Base-by-base conservation (phyloP, 805 yeast genomes). In the Sungouiozyma ichnusensis region DNA sequence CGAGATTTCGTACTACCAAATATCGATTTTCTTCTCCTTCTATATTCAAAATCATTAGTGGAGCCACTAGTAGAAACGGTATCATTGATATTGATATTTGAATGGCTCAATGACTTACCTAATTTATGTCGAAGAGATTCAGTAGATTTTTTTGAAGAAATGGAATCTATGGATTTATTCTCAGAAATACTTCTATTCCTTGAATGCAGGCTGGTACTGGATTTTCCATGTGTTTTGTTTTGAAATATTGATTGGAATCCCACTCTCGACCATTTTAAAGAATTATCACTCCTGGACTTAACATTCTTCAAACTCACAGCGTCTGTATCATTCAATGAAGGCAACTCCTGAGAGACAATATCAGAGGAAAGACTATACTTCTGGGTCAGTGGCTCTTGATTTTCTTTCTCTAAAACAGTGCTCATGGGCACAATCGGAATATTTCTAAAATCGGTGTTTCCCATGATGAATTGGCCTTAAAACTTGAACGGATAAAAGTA, bases 381-480 rank as follows among this genome's bases (percentile, higher is more conserved):
- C 20, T 6, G 72, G 69, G 14, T 53, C 74, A 1, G 76, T 78
- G 82, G 74, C 5, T 75, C 79, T 4, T 78, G 79, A 79, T 67
- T 66, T 1, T 31, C 77, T n/a, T 58, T 64, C 24, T 47, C 55
- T 32, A 83, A 83, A 18, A 75, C 77, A 44, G 68, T 77, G 14
- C 82, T 83, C 2, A 44, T 76, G 42, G 67, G 61, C 50, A 67
- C 67, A 31, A 62, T 60, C 16, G 65, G 64, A 49, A 65, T 81
- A 44, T 64, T 77, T n/a, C 74, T 73, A 24, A 52, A 33, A 8
- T 6, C 13, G 13, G 17, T 33, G 13, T 8, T 15, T 8, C n/a
- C 35, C 16, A 33, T 33, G 8, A 8, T 14, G 6, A 33, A 33
- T 7, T 24, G 11, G 6, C 11, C 9, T 24, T 24, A 6, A 24